Base-by-base conservation (phyloP, 805 yeast genomes). In the Candida fluviatilis region DNA sequence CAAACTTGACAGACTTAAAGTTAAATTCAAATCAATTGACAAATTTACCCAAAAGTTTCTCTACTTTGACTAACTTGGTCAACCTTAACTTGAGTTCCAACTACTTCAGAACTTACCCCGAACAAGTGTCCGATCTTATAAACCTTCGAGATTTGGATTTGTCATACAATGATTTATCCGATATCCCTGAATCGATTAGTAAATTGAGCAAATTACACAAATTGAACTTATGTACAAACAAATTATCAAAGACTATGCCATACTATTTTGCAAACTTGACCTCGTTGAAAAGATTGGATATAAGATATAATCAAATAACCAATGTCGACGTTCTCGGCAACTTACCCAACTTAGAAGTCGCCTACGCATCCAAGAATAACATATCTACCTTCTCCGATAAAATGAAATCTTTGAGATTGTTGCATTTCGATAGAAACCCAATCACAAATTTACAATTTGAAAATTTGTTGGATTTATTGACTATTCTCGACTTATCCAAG, bases 381-480 rank as follows among this genome's bases (percentile, higher is more conserved):
- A 81, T 89, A 11, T 78, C 95, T 0, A 75, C 76, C 12, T 83
- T 86, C 54, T 75, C 77, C 39, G 82, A 78, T 53, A 64, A 73
- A 34, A 74, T 86, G 51, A 75, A 76, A 23, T 75, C 75, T 36
- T 64, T 90, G 49, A 75, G 84, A 51, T 73, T 82, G 12, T 67
- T 90, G 29, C 84, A 82, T 52, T 66, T 89, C 34, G 89, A 84
- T 54, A 76, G 84, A 54, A 90, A 89, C 56, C 97, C 96, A 4
- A 76, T 89, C 39, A 88, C 96, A 0, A 72, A 76, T 40, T 71
- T 86, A 45, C 67, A 67, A 19, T 74, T 80, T 44, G 64, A 62
- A 26, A 76, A 75, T 24, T 57, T 71, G 16, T 75, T 86, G 57
- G 67, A 71, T 8, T 72, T 76, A 44, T 67, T 89, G 56, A 81